phyloP scores from a whole-genome alignment of 75 land plant genomes.

The Picea sitchensis region DNA sequence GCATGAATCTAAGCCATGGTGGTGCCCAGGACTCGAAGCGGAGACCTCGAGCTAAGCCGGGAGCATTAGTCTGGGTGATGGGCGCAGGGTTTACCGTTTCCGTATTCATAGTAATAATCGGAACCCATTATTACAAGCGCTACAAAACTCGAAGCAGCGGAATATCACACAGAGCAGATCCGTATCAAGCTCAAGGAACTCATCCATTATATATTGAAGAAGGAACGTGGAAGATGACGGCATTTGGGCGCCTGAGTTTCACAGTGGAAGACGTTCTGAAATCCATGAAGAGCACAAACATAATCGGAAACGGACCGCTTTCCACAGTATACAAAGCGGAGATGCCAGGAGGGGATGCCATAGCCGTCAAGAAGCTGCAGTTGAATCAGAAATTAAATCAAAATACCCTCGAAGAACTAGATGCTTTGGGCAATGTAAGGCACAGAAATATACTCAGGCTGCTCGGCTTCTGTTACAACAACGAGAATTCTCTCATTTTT shows the following conservation, averaged over 20 bases:
- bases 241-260: constrained; percentile 77
- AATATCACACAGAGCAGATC: not conserved
- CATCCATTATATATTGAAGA: constrained; percentile 18
- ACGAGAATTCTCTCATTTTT: constrained; percentile 60
- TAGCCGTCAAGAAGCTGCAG: constrained; percentile 25
- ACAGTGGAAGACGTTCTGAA: constrained; percentile 69
- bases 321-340: constrained; percentile 21
- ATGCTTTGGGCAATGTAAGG: constrained; percentile 68
- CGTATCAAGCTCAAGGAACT: constrained; percentile 12
- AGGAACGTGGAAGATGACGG: constrained; percentile 65
- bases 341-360: constrained; percentile 27
- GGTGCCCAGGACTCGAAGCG: constrained; percentile 3
- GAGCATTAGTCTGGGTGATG: constrained; percentile 30
- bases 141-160: not conserved
- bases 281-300: constrained; percentile 26
- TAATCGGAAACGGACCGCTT: constrained; percentile 16
- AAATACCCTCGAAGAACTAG: constrained; percentile 60
- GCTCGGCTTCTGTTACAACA: constrained; percentile 86
- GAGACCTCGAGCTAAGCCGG: constrained; percentile 10
- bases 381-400: not conserved
- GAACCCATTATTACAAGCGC: constrained; percentile 16
- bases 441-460: constrained; percentile 90
- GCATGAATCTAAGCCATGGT: constrained; percentile 11
- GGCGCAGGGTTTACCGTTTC: constrained; percentile 30
- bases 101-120: constrained; percentile 19